phyloP scores from a whole-genome alignment of 164 flowering plant genomes.

The Vitis rotundifolia region DNA sequence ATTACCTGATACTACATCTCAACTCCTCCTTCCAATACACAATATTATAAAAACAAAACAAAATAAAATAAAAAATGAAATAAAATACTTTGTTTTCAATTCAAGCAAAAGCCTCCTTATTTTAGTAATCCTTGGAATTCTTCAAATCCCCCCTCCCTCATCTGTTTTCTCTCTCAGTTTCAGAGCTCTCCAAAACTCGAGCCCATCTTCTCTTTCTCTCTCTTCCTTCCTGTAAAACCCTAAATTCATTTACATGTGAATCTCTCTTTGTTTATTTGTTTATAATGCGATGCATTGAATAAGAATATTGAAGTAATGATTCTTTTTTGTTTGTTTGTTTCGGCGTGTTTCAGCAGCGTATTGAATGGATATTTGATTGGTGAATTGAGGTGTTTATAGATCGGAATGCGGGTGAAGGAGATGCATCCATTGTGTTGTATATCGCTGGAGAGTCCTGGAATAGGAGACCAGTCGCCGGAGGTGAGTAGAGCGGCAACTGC shows the following conservation, averaged over 20 bases:
- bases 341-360: background rate
- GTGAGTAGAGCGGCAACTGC: conserved; percentile 12
- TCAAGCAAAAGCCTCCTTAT: background rate
- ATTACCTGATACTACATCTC: too few species aligned
- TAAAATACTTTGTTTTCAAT: too few species aligned
- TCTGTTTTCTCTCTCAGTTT: conserved; percentile 28
- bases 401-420: conserved; percentile 72
- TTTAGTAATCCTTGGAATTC: background rate
- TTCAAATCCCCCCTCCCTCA: background rate
- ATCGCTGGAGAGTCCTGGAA: conserved; percentile 52
- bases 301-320: background rate
- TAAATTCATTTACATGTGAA: background rate
- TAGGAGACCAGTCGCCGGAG: conserved; percentile 47
- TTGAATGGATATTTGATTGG: conserved; percentile 13
- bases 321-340: background rate
- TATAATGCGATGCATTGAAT: too few species aligned
- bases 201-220: conserved; percentile 4
- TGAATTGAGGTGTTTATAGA: background rate
- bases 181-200: conserved; percentile 27
- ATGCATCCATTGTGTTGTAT: conserved; percentile 92
- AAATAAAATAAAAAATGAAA: too few species aligned
- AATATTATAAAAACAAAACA: too few species aligned
- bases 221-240: background rate
- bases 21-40: too few species aligned
- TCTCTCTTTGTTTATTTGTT: background rate